Evolutionary conservation across 1,284 basidiomycete genomes (phyloP).

Genomic region (Ustilago loliicola): DNA sequence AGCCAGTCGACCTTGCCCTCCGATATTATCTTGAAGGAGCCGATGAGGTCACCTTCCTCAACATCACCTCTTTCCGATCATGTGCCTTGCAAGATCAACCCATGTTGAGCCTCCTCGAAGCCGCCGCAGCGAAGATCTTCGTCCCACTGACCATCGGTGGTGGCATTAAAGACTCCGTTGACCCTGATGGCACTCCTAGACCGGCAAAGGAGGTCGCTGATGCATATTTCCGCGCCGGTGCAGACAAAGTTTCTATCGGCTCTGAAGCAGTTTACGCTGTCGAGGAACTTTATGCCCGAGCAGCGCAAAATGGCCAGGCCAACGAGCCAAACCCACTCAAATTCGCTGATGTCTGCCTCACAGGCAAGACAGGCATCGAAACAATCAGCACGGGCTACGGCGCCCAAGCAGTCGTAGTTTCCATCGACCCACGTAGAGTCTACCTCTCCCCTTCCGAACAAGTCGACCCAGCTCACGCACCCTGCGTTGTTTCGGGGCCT

Average conservation of each 20-base stretch:
- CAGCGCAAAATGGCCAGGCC: conserved; percentile 80
- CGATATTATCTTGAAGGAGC: conserved; percentile 91
- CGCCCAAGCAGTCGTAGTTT: conserved; percentile 97
- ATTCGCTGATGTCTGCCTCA: conserved; percentile 66
- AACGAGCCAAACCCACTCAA: conserved; percentile 60
- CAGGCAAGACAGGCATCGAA: conserved; percentile 83
- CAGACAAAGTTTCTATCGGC: conserved; percentile 96
- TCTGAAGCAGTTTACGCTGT: conserved; percentile 95
- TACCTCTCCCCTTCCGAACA: conserved; percentile 78
- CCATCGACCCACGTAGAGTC: conserved; percentile 91
- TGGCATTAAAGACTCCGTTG: conserved; percentile 94
- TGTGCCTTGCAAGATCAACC: conserved; percentile 96
- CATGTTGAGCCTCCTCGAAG: conserved; percentile 94
- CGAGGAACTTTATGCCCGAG: conserved; percentile 78
- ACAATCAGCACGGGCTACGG: conserved; percentile 92
- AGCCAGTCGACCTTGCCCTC: conserved; percentile 90
- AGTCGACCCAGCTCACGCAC: conserved; percentile 72
- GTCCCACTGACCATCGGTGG: conserved; percentile 99
- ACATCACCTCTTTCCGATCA: conserved; percentile 98
- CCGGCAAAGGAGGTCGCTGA: conserved; percentile 94
- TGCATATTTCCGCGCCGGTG: conserved; percentile 95
- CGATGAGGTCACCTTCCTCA: conserved; percentile 96
- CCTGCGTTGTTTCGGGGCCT: conserved; percentile 61
- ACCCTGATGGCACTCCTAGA: conserved; percentile 91
- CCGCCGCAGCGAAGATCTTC: conserved; percentile 89